A percentile compares a stretch with the other conserved stretches of the same genome.
Conservation (phyloP, 352 stramenopile genomes). For the Thalassiosira sp. region DNA sequence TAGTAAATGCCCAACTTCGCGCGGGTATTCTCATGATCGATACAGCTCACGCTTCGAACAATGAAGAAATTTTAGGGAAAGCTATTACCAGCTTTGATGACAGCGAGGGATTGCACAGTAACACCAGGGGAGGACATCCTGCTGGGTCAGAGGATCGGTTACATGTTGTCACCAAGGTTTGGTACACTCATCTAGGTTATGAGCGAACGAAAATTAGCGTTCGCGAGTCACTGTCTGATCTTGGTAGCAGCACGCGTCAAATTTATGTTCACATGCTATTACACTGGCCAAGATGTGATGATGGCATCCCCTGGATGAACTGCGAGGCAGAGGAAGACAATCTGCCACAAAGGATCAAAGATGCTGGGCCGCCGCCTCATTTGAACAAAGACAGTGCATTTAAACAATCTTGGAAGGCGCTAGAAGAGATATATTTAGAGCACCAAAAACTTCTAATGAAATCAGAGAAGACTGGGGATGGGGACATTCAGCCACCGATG, state of each 20-base stretch:
- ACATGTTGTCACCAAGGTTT: constrained; percentile 83
- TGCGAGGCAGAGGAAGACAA: constrained; percentile 74
- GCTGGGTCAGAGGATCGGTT: constrained; percentile 16
- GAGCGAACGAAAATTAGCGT: constrained; percentile 73
- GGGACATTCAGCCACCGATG: constrained; percentile 13
- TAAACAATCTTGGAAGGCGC: constrained; percentile 74
- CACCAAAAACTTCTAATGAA: constrained; percentile 22
- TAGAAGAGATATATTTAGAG: constrained; percentile 67
- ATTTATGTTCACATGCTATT: constrained; percentile 73
- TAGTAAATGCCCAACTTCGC: constrained; percentile 32
- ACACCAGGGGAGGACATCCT: constrained; percentile 11
- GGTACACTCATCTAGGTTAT: constrained; percentile 82
- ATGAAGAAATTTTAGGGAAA: constrained; percentile 73
- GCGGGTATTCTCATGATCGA: constrained; percentile 71
- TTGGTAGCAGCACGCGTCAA: constrained; percentile 42
- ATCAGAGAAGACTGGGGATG: not conserved
- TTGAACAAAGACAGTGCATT: constrained; percentile 71
- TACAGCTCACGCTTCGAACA: constrained; percentile 73
- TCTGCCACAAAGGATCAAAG: constrained; percentile 61
- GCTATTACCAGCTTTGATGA: constrained; percentile 53
- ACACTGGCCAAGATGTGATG: constrained; percentile 79
- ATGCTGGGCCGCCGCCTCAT: constrained; percentile 69
- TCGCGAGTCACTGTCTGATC: constrained; percentile 55
- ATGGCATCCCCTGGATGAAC: constrained; percentile 82
- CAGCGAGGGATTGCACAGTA: not conserved